Evolutionary conservation across 805 yeast species (phyloP), one percentile per base, ranked within the genome.

Genomic region (Blastobotrys parvus): DNA sequence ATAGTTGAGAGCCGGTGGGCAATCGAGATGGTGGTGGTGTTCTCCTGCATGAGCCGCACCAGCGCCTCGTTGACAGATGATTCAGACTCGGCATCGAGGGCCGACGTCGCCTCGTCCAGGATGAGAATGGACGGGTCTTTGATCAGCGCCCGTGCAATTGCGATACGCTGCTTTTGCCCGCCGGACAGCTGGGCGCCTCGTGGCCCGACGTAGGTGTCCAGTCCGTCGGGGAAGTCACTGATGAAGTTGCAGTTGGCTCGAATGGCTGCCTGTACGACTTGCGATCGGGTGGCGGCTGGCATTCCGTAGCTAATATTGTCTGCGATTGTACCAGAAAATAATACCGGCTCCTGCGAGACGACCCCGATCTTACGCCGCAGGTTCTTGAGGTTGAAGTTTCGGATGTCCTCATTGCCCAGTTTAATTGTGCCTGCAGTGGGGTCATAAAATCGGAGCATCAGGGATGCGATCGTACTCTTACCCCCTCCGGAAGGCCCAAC

Each of bases 401-500:
- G 64, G 46, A 90, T 72, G 48, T 81, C 70, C 42, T 76, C 73
- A 10, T 76, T 77, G 48, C 88, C 88, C 17, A 89, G 70, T 3
- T 65, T 52, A 27, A 90, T 77, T 5, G 62, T 53, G 19, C 97
- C 97, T 0, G 60, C 46, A 10, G 59, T 58, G 1, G 94, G 89
- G 54, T 88, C 95, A 62, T 90, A 90, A 58, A 84, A 85, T 46
- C 97, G 70, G 52, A 89, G 63, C 36, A 90, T 64, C 41, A 90
- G 65, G 41, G 89, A 85, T 4, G 89, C 73, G 2, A 90, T 76
- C 0, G 97, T 89, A 15, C 95, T 85, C 60, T 90, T 90, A 20
- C 97, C 97, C 47, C 95, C 84, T 1, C 97, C 97, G 27, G 94
- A 82, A n/a, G 95, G 96, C 1, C 97, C 97, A 15, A 89, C 97